Conservation (phyloP, 75 land plant species). For the Picea sitchensis region DNA sequence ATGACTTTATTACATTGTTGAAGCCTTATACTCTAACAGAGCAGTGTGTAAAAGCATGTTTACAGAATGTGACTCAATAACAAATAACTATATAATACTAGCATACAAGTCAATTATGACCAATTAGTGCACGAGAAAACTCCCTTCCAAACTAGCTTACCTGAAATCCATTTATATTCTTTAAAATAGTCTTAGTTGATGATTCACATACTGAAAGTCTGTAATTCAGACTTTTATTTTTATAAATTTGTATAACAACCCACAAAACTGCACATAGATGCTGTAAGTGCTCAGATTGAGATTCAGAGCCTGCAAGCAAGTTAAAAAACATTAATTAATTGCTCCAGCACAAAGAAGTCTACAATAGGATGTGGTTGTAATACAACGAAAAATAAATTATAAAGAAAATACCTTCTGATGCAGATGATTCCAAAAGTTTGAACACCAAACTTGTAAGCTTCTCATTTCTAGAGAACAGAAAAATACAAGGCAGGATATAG, state of each 20-base stretch:
- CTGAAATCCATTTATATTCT: neutral
- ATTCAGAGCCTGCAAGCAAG: conserved; percentile 4
- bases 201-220: neutral
- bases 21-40: too few species aligned
- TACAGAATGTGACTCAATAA: too few species aligned
- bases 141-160: neutral
- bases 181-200: neutral
- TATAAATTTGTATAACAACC: conserved; percentile 8
- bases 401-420: neutral
- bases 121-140: neutral
- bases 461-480: conserved; percentile 4
- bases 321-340: neutral
- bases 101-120: too few species aligned
- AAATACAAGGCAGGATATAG: neutral
- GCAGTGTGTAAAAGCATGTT: too few species aligned
- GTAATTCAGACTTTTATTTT: neutral
- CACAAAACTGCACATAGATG: neutral
- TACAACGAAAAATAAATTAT: neutral
- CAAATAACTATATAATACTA: too few species aligned
- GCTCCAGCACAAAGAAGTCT: neutral
- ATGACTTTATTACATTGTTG: too few species aligned
- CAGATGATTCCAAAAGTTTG: neutral
- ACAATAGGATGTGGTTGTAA: neutral
- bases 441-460: conserved; percentile 8
- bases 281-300: neutral